Percentiles rank a stretch among this genome's conserved stretches.
phyloP scores from a whole-genome alignment of 2,329 filamentous ascomycete species.

The Claviceps paspali region DNA sequence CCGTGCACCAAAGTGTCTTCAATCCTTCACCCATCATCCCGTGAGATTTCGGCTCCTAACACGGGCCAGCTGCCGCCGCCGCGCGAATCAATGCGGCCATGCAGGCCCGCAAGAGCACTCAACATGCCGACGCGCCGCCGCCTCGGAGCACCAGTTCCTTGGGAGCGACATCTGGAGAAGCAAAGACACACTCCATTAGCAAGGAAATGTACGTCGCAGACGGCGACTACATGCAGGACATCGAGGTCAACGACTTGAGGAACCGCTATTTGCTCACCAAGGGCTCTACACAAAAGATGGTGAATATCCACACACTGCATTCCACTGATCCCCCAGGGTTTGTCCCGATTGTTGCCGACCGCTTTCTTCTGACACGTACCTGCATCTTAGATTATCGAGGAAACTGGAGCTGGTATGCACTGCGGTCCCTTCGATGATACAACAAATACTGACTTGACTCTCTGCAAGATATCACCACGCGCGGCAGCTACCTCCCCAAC shows the following conservation, averaged over 20 bases:
- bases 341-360: constrained; percentile 17
- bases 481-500: constrained; percentile 92
- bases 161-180: constrained; percentile 4
- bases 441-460: constrained; percentile 41
- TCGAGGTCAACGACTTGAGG: constrained; percentile 94
- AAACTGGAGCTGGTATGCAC: constrained; percentile 98
- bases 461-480: constrained; percentile 82
- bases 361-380: constrained; percentile 57
- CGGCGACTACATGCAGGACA: constrained; percentile 96
- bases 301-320: constrained; percentile 51
- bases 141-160: constrained; percentile 31
- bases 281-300: constrained; percentile 96
- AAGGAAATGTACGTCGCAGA: constrained; percentile 81
- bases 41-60: background rate
- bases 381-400: constrained; percentile 96
- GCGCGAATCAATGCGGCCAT: constrained; percentile 75
- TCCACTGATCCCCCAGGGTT: constrained; percentile 24
- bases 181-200: constrained; percentile 6
- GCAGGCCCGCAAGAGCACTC: constrained; percentile 74
- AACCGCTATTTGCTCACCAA: constrained; percentile 97
- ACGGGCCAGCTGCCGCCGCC: constrained; percentile 59
- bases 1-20: background rate
- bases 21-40: too few species aligned
- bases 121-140: constrained; percentile 79
- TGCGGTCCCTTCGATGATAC: constrained; percentile 19